Conservation (phyloP, 352 stramenopile genomes). For the Phytopythium aichiense region DNA sequence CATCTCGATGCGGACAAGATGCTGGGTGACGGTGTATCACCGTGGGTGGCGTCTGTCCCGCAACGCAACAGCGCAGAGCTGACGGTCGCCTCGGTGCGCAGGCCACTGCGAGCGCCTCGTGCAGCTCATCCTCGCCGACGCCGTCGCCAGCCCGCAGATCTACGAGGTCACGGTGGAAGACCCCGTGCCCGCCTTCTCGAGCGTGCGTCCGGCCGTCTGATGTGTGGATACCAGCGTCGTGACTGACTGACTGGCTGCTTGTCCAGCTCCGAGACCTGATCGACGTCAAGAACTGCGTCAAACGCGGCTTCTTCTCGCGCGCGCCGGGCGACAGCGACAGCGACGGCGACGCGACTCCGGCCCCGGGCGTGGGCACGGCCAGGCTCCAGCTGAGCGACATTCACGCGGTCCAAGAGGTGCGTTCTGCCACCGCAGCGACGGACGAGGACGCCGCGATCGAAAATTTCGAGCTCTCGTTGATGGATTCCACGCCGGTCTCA, state of each 20-base stretch:
- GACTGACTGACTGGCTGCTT: too few species aligned
- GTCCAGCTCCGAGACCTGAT: conserved; percentile 66
- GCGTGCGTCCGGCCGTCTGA: conserved; percentile 22
- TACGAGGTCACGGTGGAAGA: conserved; percentile 87
- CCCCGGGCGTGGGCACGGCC: conserved; percentile 24
- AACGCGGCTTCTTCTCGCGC: conserved; percentile 57
- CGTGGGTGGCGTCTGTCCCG: background rate
- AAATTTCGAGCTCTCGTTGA: background rate
- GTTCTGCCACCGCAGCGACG: background rate
- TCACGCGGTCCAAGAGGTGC: conserved; percentile 53
- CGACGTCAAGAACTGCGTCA: conserved; percentile 57
- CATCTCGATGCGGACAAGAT: background rate
- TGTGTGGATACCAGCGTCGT: background rate
- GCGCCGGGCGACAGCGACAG: conserved; percentile 18
- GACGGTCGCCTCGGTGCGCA: conserved; percentile 10
- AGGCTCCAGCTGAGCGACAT: conserved; percentile 45
- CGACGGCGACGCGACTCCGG: conserved; percentile 15
- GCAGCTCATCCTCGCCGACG: conserved; percentile 53
- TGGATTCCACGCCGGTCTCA: conserved; percentile 3
- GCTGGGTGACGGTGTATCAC: background rate
- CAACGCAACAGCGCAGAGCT: conserved; percentile 5
- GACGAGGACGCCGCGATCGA: background rate
- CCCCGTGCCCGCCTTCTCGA: conserved; percentile 71
- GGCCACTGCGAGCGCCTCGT: conserved; percentile 75
- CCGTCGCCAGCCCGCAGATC: conserved; percentile 43